These are phyloP conservation scores for Physocladia obscura DNA, from an alignment of 192 early-diverging fungal species.

Conservation along the genomic window DNA sequence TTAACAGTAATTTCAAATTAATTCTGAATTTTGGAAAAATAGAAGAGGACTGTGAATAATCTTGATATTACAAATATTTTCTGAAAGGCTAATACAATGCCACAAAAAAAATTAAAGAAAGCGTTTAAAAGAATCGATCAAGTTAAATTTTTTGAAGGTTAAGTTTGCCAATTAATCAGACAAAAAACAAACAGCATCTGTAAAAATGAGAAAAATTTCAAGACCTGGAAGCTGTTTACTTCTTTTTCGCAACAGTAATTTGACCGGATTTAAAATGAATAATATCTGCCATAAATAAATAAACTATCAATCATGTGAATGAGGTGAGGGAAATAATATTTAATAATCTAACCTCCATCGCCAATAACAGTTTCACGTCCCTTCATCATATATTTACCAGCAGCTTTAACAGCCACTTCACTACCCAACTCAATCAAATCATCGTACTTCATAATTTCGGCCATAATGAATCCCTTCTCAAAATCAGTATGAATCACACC, in stretches of 20 bases:
- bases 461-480: constrained; percentile 86
- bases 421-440: constrained; percentile 81
- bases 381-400: constrained; percentile 86
- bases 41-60: too few relatives aligned
- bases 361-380: constrained; percentile 87
- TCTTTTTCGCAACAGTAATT: constrained; percentile 33
- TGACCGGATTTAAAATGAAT: constrained; percentile 57
- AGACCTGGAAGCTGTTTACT: too few relatives aligned
- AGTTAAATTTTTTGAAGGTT: too few relatives aligned
- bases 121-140: too few relatives aligned
- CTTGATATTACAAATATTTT: too few relatives aligned
- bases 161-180: too few relatives aligned
- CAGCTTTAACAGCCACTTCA: constrained; percentile 88
- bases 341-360: constrained; percentile 72
- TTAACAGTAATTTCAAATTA: too few relatives aligned
- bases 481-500: constrained; percentile 92
- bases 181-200: too few relatives aligned
- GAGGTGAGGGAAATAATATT: background rate
- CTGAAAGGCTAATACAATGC: too few relatives aligned
- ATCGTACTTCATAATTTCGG: constrained; percentile 71
- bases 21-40: too few relatives aligned
- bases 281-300: constrained; percentile 90
- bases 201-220: too few relatives aligned
- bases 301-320: background rate
- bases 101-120: too few relatives aligned